A percentile compares a stretch with the other conserved stretches of the same genome.
Evolutionary conservation across 495 filamentous ascomycete species (phyloP).

Genomic region (Neurospora sp.): DNA sequence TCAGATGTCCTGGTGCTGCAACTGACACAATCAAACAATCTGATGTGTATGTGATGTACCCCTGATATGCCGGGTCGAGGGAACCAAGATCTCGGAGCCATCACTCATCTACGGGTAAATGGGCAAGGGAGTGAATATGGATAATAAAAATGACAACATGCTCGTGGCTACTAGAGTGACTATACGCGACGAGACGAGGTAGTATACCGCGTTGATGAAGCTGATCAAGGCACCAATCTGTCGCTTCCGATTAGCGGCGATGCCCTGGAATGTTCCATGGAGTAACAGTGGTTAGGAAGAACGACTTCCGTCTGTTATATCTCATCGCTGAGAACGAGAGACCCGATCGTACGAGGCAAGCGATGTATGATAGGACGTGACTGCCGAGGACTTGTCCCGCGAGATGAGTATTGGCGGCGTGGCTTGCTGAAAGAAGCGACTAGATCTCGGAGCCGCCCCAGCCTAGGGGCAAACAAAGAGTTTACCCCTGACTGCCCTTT

Average conservation of each 20-base stretch:
- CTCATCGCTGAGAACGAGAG: background rate
- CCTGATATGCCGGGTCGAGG: background rate
- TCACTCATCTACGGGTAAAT: background rate
- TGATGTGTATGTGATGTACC: background rate
- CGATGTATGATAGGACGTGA: background rate
- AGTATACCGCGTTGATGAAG: background rate
- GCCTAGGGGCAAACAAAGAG: background rate
- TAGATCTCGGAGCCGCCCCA: background rate
- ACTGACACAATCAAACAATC: background rate
- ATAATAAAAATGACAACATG: background rate
- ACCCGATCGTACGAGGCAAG: background rate
- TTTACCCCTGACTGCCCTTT: background rate
- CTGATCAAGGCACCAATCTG: background rate
- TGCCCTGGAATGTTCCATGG: background rate
- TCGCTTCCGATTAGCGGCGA: background rate
- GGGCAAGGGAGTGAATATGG: background rate
- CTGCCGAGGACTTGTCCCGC: background rate
- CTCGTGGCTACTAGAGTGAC: background rate
- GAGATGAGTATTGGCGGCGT: background rate
- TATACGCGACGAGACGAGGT: background rate
- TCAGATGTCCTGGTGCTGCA: background rate
- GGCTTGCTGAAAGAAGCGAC: background rate
- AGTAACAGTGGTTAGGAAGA: background rate
- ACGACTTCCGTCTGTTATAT: background rate
- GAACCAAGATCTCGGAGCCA: background rate